Percentiles rank a stretch among this genome's conserved stretches.
These are phyloP conservation scores for Saposhnikovia divaricata DNA, from an alignment of 129 eudicot genomes.

Conservation along the genomic window DNA sequence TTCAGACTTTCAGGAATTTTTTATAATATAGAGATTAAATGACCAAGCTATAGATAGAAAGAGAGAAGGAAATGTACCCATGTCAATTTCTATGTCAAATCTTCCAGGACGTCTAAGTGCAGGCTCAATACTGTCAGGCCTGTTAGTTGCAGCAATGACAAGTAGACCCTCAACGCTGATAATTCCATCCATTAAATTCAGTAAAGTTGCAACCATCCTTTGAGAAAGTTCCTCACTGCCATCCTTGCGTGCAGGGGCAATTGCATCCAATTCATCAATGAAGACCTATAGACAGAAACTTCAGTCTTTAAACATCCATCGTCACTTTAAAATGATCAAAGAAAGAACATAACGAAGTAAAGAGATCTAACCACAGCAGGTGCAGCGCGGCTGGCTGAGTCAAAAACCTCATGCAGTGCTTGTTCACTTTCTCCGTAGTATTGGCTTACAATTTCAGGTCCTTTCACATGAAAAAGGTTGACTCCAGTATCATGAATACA, in stretches of 20 bases:
- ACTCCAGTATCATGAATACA: slow-evolving; percentile 83
- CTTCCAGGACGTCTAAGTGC: slow-evolving; percentile 98
- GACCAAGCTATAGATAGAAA: neutral
- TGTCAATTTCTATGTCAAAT: slow-evolving; percentile 86
- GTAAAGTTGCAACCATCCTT: slow-evolving; percentile 85
- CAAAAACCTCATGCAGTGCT: slow-evolving; percentile 70
- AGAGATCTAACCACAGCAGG: slow-evolving; percentile 83
- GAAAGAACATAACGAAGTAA: neutral
- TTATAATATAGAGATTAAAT: neutral
- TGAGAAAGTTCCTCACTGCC: slow-evolving; percentile 95
- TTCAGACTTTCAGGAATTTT: neutral
- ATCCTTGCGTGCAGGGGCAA: slow-evolving; percentile 91
- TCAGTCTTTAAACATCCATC: neutral
- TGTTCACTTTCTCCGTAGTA: slow-evolving; percentile 83
- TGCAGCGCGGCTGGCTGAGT: slow-evolving; percentile 60
- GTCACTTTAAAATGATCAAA: neutral
- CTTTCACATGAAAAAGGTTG: slow-evolving; percentile 71
- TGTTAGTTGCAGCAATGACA: slow-evolving; percentile 90
- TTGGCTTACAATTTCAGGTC: slow-evolving; percentile 81
- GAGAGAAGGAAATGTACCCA: slow-evolving; percentile 30
- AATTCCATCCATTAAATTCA: slow-evolving; percentile 90
- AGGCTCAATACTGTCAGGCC: slow-evolving; percentile 86
- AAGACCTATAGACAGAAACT: slow-evolving; percentile 48
- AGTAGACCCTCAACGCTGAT: slow-evolving; percentile 60
- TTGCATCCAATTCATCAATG: slow-evolving; percentile 96